These are phyloP conservation scores for Boletus rufocinnamomeus DNA, from an alignment of 768 basidiomycete species.

Conservation along the genomic window DNA sequence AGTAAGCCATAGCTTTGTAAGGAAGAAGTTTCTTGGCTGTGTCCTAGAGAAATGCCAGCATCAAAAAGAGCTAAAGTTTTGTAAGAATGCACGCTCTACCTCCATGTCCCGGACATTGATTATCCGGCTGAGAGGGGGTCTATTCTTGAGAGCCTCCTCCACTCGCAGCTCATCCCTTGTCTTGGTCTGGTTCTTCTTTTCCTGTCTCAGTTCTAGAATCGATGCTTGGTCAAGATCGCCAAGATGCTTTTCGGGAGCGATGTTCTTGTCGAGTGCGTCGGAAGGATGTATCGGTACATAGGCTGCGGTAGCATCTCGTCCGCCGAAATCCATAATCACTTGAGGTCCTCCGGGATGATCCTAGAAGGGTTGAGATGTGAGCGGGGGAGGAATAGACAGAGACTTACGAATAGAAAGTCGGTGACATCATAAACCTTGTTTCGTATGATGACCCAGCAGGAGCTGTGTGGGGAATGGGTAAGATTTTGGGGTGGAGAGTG, in stretches of 20 bases:
- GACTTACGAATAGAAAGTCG: constrained; percentile 64
- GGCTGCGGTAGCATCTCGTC: constrained; percentile 76
- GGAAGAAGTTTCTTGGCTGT: constrained; percentile 74
- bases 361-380: constrained; percentile 35
- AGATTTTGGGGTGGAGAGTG: constrained; percentile 3
- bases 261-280: constrained; percentile 72
- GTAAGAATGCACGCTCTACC: constrained; percentile 38
- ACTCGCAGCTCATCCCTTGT: constrained; percentile 74
- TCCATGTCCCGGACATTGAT: constrained; percentile 83
- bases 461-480: constrained; percentile 42
- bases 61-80: not conserved
- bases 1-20: constrained; percentile 79
- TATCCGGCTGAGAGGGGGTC: constrained; percentile 69
- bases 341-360: constrained; percentile 81
- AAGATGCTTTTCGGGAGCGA: constrained; percentile 70
- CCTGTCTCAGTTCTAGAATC: constrained; percentile 38
- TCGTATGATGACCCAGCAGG: constrained; percentile 84
- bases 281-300: constrained; percentile 87
- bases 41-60: constrained; percentile 40
- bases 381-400: not conserved
- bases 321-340: constrained; percentile 83
- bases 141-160: constrained; percentile 56
- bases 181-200: constrained; percentile 45
- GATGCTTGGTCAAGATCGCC: constrained; percentile 60
- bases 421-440: constrained; percentile 87